Conservation (phyloP, 768 basidiomycete genomes). For the Hirschioporus abietinus region DNA sequence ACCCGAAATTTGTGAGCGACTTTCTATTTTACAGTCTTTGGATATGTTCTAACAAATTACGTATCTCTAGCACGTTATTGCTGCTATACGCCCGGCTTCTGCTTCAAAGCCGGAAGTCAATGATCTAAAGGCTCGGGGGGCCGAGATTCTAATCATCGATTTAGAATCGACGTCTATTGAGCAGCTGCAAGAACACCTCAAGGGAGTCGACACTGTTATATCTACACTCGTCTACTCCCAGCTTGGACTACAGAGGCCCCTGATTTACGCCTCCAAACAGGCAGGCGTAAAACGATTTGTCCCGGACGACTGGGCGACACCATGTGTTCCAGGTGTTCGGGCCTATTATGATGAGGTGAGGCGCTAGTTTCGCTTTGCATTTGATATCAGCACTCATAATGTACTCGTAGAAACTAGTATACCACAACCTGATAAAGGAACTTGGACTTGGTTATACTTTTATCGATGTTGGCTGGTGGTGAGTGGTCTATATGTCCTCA, state of each 20-base stretch:
- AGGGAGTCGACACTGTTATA: constrained; percentile 16
- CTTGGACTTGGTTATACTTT: constrained; percentile 24
- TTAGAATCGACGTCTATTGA: constrained; percentile 10
- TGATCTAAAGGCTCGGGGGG: constrained; percentile 12
- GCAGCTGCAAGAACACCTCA: constrained; percentile 14
- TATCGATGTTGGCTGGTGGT: constrained; percentile 29
- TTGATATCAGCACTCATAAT: not conserved
- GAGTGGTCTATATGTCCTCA: not conserved
- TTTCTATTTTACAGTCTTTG: not conserved
- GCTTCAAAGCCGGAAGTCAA: constrained; percentile 12
- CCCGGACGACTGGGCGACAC: constrained; percentile 20
- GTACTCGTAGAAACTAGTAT: constrained; percentile 6
- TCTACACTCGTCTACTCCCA: constrained; percentile 10
- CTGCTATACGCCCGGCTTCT: constrained; percentile 15
- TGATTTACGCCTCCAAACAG: constrained; percentile 18
- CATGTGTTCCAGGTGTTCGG: constrained; percentile 12
- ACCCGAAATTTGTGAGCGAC: constrained; percentile 16
- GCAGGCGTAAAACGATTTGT: constrained; percentile 19
- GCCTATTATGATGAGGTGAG: constrained; percentile 13
- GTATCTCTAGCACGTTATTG: constrained; percentile 11
- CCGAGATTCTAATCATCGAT: constrained; percentile 17
- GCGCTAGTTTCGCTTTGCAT: not conserved
- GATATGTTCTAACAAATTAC: not conserved
- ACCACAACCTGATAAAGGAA: constrained; percentile 21
- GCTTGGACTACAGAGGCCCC: constrained; percentile 12